Conservation (phyloP, 352 stramenopile species). For the Globisporangium recalcitrans region DNA sequence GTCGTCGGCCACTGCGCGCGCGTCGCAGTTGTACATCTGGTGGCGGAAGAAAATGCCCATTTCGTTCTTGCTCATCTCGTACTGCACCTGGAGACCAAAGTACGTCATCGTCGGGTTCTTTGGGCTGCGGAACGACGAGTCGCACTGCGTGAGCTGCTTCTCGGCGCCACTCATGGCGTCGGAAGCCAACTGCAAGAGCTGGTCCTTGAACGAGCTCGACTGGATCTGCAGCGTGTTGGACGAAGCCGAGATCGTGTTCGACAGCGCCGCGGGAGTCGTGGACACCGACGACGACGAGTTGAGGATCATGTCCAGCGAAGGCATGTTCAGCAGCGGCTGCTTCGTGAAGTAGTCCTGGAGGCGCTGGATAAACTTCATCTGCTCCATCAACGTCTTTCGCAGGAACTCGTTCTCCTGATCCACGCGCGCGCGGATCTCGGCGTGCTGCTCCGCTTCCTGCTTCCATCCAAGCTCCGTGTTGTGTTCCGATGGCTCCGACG, state of each 20-base stretch:
- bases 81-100: constrained; percentile 85
- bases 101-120: constrained; percentile 88
- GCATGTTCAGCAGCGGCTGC: constrained; percentile 87
- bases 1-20: constrained; percentile 60
- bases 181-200: constrained; percentile 55
- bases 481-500: constrained; percentile 83
- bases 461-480: constrained; percentile 88
- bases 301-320: constrained; percentile 79
- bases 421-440: constrained; percentile 80
- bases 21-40: constrained; percentile 76
- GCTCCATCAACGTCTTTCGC: constrained; percentile 85
- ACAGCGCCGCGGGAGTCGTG: constrained; percentile 51
- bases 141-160: constrained; percentile 66
- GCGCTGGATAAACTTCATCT: constrained; percentile 90
- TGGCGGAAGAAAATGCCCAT: constrained; percentile 86
- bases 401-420: constrained; percentile 89
- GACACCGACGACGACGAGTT: constrained; percentile 66
- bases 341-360: constrained; percentile 90
- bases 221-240: constrained; percentile 67
- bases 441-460: constrained; percentile 85
- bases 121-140: constrained; percentile 69
- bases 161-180: constrained; percentile 56
- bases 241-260: constrained; percentile 57
- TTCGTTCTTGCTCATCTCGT: constrained; percentile 84
- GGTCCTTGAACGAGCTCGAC: constrained; percentile 76